phyloP scores from a whole-genome alignment of 31 red algal species.

The Asparagopsis taxiformis region DNA sequence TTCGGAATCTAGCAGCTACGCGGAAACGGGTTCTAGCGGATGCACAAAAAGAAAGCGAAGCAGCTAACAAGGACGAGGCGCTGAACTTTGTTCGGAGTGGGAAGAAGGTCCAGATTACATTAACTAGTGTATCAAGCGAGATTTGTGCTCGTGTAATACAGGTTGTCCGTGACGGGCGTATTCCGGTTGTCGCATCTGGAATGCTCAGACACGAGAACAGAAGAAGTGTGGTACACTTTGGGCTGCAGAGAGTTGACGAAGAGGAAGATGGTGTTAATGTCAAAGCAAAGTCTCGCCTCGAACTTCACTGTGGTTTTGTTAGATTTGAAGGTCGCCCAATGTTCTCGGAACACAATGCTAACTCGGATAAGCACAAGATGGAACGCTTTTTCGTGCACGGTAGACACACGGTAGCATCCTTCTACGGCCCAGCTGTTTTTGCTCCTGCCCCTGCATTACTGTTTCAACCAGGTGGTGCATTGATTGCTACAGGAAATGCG shows the following conservation, averaged over 20 bases:
- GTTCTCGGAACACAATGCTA: conserved; percentile 80
- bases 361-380: conserved; percentile 78
- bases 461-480: conserved; percentile 39
- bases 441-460: conserved; percentile 83
- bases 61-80: not conserved
- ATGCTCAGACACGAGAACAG: conserved; percentile 72
- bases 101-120: conserved; percentile 31
- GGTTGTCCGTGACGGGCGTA: not conserved
- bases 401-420: conserved; percentile 66
- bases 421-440: conserved; percentile 77
- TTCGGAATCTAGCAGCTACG: conserved; percentile 65
- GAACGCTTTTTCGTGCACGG: conserved; percentile 72
- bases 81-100: conserved; percentile 29
- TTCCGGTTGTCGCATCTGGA: conserved; percentile 55
- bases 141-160: conserved; percentile 1
- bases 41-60: conserved; percentile 14
- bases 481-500: conserved; percentile 69
- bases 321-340: conserved; percentile 70
- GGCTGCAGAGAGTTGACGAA: conserved; percentile 47
- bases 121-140: conserved; percentile 30
- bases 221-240: conserved; percentile 74
- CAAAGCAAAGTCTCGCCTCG: conserved; percentile 59
- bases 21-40: conserved; percentile 38
- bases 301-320: conserved; percentile 89
- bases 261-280: conserved; percentile 24